Conservation (phyloP, 352 stramenopile species). For the Thraustotheca clavata region DNA sequence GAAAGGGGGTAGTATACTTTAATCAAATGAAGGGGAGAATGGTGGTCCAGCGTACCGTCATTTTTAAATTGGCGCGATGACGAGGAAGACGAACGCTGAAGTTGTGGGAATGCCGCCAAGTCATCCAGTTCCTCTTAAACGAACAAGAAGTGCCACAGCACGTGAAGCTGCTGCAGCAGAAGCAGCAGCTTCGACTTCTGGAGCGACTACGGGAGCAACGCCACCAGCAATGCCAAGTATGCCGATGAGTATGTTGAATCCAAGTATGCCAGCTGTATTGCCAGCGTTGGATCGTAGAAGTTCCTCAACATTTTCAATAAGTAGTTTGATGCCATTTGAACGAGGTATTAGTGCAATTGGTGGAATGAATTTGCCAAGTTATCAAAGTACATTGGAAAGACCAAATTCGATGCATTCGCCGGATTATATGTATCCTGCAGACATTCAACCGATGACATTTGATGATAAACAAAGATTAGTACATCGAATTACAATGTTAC, state of each 20-base stretch:
- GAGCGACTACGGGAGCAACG: too few species aligned
- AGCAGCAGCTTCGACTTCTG: too few species aligned
- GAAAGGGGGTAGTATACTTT: constrained; percentile 7
- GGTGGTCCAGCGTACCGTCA: constrained; percentile 18
- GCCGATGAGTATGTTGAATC: not conserved
- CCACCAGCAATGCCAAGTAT: not conserved
- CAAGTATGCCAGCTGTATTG: constrained; percentile 54
- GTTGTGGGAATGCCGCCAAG: not conserved
- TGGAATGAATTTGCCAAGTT: not conserved
- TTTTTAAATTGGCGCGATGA: constrained; percentile 15
- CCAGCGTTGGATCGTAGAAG: constrained; percentile 62
- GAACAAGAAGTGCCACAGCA: constrained; percentile 9
- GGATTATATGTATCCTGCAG: constrained; percentile 81
- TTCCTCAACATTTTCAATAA: constrained; percentile 70
- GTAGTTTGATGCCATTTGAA: constrained; percentile 44
- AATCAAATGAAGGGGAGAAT: constrained; percentile 17
- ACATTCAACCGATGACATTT: constrained; percentile 79
- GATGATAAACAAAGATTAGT: constrained; percentile 75
- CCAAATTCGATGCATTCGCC: constrained; percentile 27
- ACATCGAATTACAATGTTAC: constrained; percentile 80
- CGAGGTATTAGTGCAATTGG: constrained; percentile 9
- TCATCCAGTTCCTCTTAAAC: constrained; percentile 12
- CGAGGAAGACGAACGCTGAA: constrained; percentile 5
- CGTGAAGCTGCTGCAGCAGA: not conserved
- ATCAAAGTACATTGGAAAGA: constrained; percentile 4